A percentile compares a stretch with the other conserved stretches of the same genome.
These are phyloP conservation scores for Saturnispora quitensis DNA, from an alignment of 805 yeast genomes.

Conservation along the genomic window DNA sequence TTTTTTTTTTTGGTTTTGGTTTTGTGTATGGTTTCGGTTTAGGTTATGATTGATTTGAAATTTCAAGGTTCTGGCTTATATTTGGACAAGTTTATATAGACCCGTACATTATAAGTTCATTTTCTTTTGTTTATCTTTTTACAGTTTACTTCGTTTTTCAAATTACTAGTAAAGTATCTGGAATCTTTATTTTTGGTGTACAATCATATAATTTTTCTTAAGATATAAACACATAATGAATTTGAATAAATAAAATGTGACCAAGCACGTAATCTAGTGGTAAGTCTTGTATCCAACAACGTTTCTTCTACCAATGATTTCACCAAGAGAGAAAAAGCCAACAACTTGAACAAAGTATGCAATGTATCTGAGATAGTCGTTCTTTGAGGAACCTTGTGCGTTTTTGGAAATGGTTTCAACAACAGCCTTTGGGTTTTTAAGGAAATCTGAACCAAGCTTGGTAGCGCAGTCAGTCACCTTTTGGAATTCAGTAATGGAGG, in stretches of 20 bases:
- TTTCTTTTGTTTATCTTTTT: not conserved
- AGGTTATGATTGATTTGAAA: too few species aligned
- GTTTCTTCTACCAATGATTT: constrained; percentile 92
- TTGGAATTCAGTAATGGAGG: constrained; percentile 67
- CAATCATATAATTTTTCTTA: not conserved
- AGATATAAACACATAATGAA: constrained; percentile 1
- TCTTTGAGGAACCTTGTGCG: constrained; percentile 36
- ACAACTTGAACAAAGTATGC: constrained; percentile 74
- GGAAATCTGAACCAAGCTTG: constrained; percentile 34
- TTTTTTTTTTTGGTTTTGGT: not conserved
- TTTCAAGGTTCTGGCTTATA: not conserved
- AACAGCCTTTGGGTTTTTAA: constrained; percentile 54
- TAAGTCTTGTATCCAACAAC: constrained; percentile 75
- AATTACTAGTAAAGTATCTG: not conserved
- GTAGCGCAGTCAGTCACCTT: constrained; percentile 53
- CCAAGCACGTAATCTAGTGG: constrained; percentile 2
- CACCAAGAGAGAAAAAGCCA: constrained; percentile 92
- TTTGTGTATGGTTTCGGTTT: not conserved
- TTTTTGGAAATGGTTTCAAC: constrained; percentile 37
- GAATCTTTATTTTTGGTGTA: not conserved
- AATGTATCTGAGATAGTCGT: constrained; percentile 53
- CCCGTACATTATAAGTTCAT: not conserved
- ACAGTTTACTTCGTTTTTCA: not conserved
- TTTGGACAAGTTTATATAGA: not conserved
- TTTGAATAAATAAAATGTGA: not conserved